A percentile compares a stretch with the other conserved stretches of the same genome.
phyloP scores from a whole-genome alignment of 768 basidiomycete species.

The Lentinula boryana region DNA sequence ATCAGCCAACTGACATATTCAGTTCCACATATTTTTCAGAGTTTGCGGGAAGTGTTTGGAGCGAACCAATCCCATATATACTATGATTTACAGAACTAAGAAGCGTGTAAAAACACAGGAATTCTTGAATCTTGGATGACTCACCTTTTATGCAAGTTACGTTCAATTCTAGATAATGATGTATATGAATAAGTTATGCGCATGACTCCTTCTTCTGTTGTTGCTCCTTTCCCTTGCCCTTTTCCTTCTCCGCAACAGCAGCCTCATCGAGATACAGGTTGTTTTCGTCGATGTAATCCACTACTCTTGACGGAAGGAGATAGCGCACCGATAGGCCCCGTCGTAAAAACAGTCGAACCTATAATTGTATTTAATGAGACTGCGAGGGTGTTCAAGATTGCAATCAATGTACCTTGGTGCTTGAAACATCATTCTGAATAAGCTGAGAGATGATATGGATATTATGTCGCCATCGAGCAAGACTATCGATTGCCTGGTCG shows the following conservation, averaged over 20 bases:
- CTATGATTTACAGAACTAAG: background rate
- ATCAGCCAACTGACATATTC: too few species aligned
- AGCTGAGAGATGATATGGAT: slow-evolving; percentile 90
- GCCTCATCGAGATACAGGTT: slow-evolving; percentile 69
- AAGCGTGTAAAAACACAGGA: background rate
- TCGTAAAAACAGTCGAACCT: slow-evolving; percentile 69
- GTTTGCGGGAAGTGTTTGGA: too few species aligned
- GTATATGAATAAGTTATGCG: background rate
- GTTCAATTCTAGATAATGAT: background rate
- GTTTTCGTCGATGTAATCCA: slow-evolving; percentile 90
- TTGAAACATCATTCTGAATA: slow-evolving; percentile 96
- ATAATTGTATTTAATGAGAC: background rate
- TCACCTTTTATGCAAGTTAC: background rate
- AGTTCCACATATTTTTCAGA: too few species aligned
- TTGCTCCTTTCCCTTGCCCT: slow-evolving; percentile 11
- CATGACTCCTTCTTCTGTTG: slow-evolving; percentile 7
- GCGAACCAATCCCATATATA: too few species aligned
- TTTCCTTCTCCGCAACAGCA: slow-evolving; percentile 10
- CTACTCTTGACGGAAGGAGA: slow-evolving; percentile 84
- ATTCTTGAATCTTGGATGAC: background rate
- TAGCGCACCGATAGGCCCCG: slow-evolving; percentile 83
- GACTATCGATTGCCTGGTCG: slow-evolving; percentile 70
- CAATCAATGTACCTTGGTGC: slow-evolving; percentile 63
- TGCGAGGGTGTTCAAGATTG: background rate
- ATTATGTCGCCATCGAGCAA: slow-evolving; percentile 75